Conservation (phyloP, 2,329 filamentous ascomycete species). For the Calonectria pseudoreteaudii region DNA sequence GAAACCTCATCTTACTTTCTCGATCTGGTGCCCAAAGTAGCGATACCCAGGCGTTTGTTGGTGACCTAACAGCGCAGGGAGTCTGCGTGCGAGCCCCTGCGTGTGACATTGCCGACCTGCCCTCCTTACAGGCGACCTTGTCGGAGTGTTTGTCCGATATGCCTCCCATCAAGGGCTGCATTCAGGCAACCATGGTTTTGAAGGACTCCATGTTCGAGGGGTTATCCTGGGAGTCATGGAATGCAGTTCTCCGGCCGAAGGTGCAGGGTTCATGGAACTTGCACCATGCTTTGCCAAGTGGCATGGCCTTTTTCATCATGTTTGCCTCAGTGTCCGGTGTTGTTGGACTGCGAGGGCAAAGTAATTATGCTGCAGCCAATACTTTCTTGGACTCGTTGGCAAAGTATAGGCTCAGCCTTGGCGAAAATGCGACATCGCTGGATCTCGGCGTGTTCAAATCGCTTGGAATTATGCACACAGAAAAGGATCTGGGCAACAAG, state of each 20-base stretch:
- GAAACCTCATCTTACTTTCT: constrained; percentile 43
- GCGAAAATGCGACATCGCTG: not conserved
- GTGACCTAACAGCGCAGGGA: not conserved
- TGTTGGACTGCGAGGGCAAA: not conserved
- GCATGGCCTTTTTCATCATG: not conserved
- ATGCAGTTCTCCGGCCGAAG: not conserved
- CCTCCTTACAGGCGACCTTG: not conserved
- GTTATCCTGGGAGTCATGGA: not conserved
- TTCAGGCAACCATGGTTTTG: not conserved
- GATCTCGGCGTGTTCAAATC: not conserved
- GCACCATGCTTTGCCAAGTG: not conserved
- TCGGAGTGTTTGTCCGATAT: not conserved
- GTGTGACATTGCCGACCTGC: not conserved
- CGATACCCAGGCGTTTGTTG: not conserved
- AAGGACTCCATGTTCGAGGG: not conserved
- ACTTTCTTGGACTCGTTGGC: not conserved
- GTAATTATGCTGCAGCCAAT: not conserved
- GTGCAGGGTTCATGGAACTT: not conserved
- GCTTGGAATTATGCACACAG: not conserved
- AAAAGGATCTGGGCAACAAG: not conserved
- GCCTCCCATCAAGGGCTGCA: not conserved
- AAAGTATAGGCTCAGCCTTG: not conserved
- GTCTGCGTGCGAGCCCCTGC: not conserved
- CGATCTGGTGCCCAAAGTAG: constrained; percentile 19
- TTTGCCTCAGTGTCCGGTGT: not conserved